Conservation (phyloP, 2,329 filamentous ascomycete species). For the Ceratocystiopsis minuta region DNA sequence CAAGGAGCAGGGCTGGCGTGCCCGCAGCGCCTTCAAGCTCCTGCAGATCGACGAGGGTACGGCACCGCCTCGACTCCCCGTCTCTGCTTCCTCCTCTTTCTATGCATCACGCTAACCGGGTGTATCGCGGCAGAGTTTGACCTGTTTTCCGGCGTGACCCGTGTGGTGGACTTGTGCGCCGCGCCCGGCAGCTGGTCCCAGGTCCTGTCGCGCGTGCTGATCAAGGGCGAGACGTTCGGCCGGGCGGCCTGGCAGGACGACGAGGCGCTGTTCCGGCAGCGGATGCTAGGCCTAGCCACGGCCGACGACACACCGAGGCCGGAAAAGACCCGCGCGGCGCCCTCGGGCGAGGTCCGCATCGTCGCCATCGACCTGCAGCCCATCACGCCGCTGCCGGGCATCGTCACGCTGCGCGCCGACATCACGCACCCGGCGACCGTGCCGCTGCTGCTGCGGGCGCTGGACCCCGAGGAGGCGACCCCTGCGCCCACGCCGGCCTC, state of each 20-base stretch:
- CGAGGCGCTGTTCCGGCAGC: slow-evolving; percentile 45
- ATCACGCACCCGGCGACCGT: slow-evolving; percentile 96
- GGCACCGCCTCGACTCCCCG: not conserved
- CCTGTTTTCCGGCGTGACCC: slow-evolving; percentile 72
- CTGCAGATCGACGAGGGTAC: slow-evolving; percentile 75
- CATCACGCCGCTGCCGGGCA: slow-evolving; percentile 83
- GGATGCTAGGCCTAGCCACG: slow-evolving; percentile 26
- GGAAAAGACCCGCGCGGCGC: too few species aligned
- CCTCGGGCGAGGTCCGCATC: slow-evolving; percentile 59
- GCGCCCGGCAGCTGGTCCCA: slow-evolving; percentile 96
- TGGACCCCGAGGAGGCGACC: slow-evolving; percentile 52
- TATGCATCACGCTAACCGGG: not conserved
- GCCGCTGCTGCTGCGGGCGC: slow-evolving; percentile 65
- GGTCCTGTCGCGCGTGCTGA: slow-evolving; percentile 80
- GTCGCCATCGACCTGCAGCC: slow-evolving; percentile 92
- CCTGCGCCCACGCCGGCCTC: slow-evolving; percentile 5
- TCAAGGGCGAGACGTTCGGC: slow-evolving; percentile 84
- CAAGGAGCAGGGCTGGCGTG: slow-evolving; percentile 97
- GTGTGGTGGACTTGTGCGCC: slow-evolving; percentile 90
- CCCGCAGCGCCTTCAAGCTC: slow-evolving; percentile 89
- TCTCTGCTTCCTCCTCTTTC: too few species aligned
- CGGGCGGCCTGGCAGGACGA: slow-evolving; percentile 74
- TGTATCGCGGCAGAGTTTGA: slow-evolving; percentile 58
- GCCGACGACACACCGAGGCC: not conserved
- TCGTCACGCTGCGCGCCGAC: slow-evolving; percentile 80